phyloP scores from a whole-genome alignment of 2,329 filamentous ascomycete genomes.

The Claviceps paspali region DNA sequence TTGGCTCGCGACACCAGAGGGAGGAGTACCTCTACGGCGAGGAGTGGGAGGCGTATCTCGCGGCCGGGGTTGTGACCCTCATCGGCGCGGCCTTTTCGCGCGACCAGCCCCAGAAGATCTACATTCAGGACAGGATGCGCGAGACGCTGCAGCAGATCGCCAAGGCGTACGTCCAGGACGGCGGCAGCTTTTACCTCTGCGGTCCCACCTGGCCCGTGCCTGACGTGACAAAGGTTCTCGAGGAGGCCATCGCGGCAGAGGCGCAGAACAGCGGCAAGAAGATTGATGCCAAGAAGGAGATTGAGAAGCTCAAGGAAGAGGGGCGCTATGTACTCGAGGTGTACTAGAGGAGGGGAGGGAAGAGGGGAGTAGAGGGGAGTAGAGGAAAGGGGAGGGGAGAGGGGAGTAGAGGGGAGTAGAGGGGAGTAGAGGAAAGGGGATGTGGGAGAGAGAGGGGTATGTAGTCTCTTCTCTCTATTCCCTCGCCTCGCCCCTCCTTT shows the following conservation, averaged over 20 bases:
- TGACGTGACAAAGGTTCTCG: constrained; percentile 82
- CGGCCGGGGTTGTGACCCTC: constrained; percentile 86
- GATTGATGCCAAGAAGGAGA: constrained; percentile 76
- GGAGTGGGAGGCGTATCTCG: constrained; percentile 97
- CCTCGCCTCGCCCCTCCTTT: too few species aligned
- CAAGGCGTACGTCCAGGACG: constrained; percentile 70
- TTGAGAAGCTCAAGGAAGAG: constrained; percentile 93
- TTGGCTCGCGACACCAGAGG: constrained; percentile 90
- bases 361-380: background rate
- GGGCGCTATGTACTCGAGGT: constrained; percentile 92
- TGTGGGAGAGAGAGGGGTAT: too few species aligned
- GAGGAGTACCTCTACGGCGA: constrained; percentile 98
- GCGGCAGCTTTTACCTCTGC: constrained; percentile 92
- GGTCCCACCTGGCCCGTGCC: constrained; percentile 97
- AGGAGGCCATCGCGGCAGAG: constrained; percentile 76
- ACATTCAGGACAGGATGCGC: constrained; percentile 97
- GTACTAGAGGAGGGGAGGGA: constrained; percentile 42
- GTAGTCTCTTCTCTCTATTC: too few species aligned
- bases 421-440: too few species aligned
- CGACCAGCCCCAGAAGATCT: constrained; percentile 96
- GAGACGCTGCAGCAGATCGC: constrained; percentile 71
- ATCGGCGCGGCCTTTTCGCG: constrained; percentile 89
- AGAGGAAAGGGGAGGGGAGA: too few species aligned
- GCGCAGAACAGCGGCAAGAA: constrained; percentile 59
- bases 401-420: too few species aligned